phyloP scores from a whole-genome alignment of 495 filamentous ascomycete species.

The Neurospora terricola region DNA sequence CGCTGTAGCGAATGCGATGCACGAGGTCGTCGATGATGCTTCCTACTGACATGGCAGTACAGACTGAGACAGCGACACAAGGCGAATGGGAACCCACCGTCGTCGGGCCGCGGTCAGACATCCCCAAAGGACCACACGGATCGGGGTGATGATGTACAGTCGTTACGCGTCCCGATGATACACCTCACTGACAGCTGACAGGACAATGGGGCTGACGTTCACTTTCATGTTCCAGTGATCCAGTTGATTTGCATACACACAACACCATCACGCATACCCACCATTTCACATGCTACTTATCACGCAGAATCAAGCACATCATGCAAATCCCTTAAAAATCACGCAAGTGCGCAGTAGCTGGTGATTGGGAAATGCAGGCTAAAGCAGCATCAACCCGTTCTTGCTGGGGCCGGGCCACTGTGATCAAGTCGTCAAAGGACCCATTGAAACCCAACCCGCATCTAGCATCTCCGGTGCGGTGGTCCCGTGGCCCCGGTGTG shows the following conservation, averaged over 20 bases:
- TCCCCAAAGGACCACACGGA: neutral
- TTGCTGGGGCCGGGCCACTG: neutral
- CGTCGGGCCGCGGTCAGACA: neutral
- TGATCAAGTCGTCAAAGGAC: neutral
- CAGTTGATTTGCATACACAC: neutral
- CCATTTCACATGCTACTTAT: neutral
- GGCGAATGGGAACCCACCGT: neutral
- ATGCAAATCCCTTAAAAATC: neutral
- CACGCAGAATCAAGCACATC: neutral
- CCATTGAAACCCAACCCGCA: neutral
- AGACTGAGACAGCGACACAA: neutral
- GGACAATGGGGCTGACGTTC: neutral
- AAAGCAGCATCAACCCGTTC: neutral
- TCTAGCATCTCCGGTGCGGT: neutral
- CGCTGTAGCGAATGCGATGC: neutral
- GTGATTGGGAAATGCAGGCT: neutral
- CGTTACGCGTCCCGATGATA: neutral
- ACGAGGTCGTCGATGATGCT: neutral
- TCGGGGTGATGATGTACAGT: neutral
- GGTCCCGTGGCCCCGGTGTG: neutral
- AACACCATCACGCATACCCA: neutral
- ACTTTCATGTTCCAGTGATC: neutral
- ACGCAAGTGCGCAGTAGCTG: neutral
- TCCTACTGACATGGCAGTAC: neutral
- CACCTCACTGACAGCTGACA: neutral